phyloP scores from a whole-genome alignment of 371 early-diverging fungal species.

The Phascolomyces articulosus region DNA sequence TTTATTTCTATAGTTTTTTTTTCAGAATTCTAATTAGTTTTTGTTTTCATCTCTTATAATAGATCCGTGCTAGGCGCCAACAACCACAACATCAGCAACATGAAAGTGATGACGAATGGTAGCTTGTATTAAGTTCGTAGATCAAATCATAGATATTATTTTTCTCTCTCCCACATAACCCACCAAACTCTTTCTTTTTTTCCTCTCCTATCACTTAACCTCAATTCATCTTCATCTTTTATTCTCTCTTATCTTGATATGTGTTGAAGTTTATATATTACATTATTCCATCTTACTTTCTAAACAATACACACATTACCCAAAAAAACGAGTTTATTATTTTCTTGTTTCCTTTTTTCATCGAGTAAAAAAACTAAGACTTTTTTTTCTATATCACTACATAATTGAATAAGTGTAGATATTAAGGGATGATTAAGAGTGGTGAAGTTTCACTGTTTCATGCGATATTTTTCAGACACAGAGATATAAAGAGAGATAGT shows the following conservation, averaged over 20 bases:
- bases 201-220: neutral
- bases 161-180: neutral
- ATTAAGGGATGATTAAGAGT: neutral
- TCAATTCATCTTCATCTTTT: neutral
- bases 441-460: conserved; percentile 1
- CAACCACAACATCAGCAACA: conserved; percentile 15
- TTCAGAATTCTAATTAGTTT: neutral
- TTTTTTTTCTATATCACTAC: too few species aligned
- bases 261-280: too few species aligned
- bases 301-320: too few species aligned
- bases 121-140: neutral
- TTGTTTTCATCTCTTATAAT: neutral
- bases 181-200: neutral
- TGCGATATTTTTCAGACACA: too few species aligned
- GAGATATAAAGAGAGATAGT: too few species aligned
- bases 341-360: too few species aligned
- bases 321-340: too few species aligned
- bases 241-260: too few species aligned
- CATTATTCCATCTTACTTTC: too few species aligned
- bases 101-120: conserved; percentile 21
- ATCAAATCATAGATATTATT: neutral
- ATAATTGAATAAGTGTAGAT: too few species aligned
- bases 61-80: conserved; percentile 24
- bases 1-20: conserved; percentile 4
- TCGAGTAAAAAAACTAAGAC: too few species aligned